Conservation (phyloP, 768 basidiomycete species). For the Clitopilus passeckerianus region DNA sequence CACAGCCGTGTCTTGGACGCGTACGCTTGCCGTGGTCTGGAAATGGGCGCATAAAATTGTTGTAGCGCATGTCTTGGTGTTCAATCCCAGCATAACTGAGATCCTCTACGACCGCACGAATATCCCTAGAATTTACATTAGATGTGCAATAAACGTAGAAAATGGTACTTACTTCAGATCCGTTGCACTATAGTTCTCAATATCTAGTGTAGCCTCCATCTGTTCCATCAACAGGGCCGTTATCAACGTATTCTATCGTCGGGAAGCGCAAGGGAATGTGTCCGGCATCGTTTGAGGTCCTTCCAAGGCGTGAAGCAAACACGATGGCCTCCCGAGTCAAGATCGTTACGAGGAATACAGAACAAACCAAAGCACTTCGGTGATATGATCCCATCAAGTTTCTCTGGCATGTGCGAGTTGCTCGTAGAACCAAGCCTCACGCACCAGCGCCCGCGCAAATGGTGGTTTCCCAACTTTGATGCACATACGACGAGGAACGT, state of each 20-base stretch:
- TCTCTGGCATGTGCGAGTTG: not conserved
- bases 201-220: not conserved
- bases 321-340: not conserved
- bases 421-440: not conserved
- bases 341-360: not conserved
- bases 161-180: not conserved
- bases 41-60: not conserved
- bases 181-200: not conserved
- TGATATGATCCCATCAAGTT: not conserved
- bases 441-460: not conserved
- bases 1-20: not conserved
- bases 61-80: not conserved
- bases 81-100: not conserved
- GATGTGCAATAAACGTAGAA: too few species aligned
- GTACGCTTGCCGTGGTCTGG: not conserved
- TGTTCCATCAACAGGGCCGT: not conserved
- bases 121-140: not conserved
- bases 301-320: not conserved
- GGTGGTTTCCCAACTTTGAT: not conserved
- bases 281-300: not conserved
- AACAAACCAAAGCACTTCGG: not conserved
- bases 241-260: not conserved
- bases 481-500: not conserved
- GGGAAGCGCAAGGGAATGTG: not conserved
- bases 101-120: not conserved